Evolutionary conservation across 768 basidiomycete species (phyloP), one percentile per base, ranked within the genome.

Genomic region (Leccinum longicurvipes): DNA sequence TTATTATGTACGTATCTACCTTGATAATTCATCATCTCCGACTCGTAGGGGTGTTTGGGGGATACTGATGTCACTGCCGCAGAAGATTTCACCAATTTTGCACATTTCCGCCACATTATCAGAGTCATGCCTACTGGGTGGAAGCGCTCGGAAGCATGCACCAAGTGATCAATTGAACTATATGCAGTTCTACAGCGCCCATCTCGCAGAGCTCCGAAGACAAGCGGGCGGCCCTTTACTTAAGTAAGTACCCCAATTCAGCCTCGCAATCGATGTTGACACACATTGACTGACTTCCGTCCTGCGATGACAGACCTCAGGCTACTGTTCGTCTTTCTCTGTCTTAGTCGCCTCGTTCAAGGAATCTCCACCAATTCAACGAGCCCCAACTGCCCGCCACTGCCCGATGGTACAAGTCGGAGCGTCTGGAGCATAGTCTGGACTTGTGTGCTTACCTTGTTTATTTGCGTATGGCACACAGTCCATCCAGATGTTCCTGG

Each of bases 401-500:
- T 17, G n/a, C n/a, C n/a, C 14, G 24, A 36, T 34, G 24, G 17
- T 17, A 1, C 14, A 15, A 9, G 10, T 36, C 49, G 49, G 10
- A 50, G 1, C 17, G 34, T 50, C 17, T 36, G 23, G 34, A 12
- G 49, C 23, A 25, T 50, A 17, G 10, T 50, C 17, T 32, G 19
- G 23, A 50, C 4, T 12, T 50, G 49, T 25, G 49, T 24, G 10
- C 6, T 36, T 32, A 50, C 49, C 17, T 36, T 50, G 32, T 39
- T 50, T 10, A 50, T 50, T 36, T 50, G 49, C 24, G 49, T 50
- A n/a, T 50, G 49, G 49, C 49, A 39, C 17, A 24, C 49, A n/a
- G 32, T 50, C 49, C 49, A 50, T n/a, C 49, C 19, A 24, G 49
- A 15, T 17, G 25, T 50, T 34, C 24, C 49, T 23, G 47, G 47